Evolutionary conservation across 306 rosid species (phyloP).

Genomic region (Inga leiocalycina): DNA sequence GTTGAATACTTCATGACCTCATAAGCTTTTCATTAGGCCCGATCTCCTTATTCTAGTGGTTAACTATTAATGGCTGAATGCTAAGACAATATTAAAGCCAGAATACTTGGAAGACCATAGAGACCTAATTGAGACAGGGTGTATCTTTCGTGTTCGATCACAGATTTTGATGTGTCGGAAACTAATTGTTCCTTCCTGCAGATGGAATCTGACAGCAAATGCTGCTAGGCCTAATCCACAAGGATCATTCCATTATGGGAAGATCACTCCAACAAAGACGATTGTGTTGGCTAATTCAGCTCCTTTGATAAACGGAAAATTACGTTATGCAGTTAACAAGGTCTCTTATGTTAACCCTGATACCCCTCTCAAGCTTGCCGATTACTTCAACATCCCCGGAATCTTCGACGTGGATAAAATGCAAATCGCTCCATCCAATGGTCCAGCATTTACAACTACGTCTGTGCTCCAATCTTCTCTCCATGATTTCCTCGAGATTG

Average conservation of each 20-base stretch:
- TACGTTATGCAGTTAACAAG: conserved; percentile 73
- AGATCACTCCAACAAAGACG: conserved; percentile 69
- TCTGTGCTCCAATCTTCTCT: conserved; percentile 62
- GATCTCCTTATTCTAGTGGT: neutral
- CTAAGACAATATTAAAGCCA: neutral
- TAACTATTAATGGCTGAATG: neutral
- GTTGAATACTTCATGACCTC: neutral
- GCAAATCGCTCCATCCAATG: conserved; percentile 67
- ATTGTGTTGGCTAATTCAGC: conserved; percentile 78
- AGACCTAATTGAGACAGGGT: too few relatives aligned
- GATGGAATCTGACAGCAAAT: conserved; percentile 97
- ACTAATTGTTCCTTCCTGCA: conserved; percentile 39
- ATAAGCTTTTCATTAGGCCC: neutral
- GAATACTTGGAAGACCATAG: too few relatives aligned
- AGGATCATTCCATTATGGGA: conserved; percentile 94
- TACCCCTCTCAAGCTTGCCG: conserved; percentile 97
- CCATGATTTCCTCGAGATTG: conserved; percentile 85
- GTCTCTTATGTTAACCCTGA: conserved; percentile 77
- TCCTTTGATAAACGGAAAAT: conserved; percentile 71
- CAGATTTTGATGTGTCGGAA: conserved; percentile 2
- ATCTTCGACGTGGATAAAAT: conserved; percentile 66
- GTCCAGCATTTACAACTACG: conserved; percentile 58
- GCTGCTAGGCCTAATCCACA: conserved; percentile 99
- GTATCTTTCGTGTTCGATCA: neutral
- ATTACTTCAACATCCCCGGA: conserved; percentile 87